These are phyloP conservation scores for Xylariaceae sp. DNA, from an alignment of 2,329 filamentous ascomycete genomes.

Conservation along the genomic window DNA sequence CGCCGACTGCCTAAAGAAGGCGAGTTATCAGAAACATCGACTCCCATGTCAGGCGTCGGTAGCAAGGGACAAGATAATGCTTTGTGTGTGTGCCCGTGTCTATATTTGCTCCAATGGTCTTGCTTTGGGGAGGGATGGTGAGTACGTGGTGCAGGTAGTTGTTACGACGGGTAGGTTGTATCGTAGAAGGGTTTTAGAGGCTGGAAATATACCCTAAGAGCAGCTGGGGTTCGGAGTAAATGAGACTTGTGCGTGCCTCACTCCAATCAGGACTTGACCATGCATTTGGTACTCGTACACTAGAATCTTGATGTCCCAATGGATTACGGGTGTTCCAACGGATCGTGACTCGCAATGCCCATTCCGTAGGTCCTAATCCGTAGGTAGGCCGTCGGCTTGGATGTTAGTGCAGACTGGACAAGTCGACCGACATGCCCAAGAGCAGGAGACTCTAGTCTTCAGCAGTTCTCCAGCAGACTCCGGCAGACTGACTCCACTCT, in stretches of 20 bases:
- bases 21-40: background rate
- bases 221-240: background rate
- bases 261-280: background rate
- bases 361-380: background rate
- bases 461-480: background rate
- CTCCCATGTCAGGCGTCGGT: background rate
- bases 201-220: background rate
- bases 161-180: too few species aligned
- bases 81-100: background rate
- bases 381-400: background rate
- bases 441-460: background rate
- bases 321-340: background rate
- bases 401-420: background rate
- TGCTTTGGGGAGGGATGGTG: background rate
- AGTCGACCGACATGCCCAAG: too few species aligned
- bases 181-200: background rate
- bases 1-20: background rate
- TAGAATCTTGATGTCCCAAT: too few species aligned
- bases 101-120: background rate
- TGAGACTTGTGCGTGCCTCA: background rate
- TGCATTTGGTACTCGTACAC: background rate
- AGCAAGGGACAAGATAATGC: background rate
- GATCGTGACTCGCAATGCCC: slow-evolving; percentile 9
- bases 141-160: too few species aligned
- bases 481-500: background rate